Conservation (phyloP, 2,329 filamentous ascomycete genomes). For the Exophiala alcalophila region DNA sequence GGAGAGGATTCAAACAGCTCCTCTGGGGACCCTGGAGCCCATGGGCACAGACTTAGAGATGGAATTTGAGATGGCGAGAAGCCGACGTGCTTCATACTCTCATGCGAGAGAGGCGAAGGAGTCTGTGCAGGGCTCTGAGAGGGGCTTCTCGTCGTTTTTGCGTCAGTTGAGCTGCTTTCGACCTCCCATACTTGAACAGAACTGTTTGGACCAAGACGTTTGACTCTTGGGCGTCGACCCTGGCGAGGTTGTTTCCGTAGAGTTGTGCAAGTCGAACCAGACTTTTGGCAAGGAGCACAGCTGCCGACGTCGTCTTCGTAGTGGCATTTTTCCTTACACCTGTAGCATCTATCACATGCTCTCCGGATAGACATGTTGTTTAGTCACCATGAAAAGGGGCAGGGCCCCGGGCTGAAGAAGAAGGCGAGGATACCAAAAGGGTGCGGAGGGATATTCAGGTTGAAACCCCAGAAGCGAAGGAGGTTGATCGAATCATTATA, state of each 20-base stretch:
- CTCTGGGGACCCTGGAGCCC: neutral
- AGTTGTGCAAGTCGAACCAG: slow-evolving; percentile 1
- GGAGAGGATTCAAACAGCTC: slow-evolving; percentile 1
- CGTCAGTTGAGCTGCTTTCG: neutral
- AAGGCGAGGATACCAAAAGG: no score
- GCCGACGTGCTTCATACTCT: neutral
- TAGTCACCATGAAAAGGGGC: no score
- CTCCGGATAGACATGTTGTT: no score
- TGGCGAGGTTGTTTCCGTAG: neutral
- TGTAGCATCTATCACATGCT: slow-evolving; percentile 15
- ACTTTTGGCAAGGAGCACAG: slow-evolving; percentile 5
- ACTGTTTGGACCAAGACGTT: neutral
- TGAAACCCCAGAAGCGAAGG: no score
- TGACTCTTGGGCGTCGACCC: slow-evolving; percentile 4
- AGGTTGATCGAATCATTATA: no score
- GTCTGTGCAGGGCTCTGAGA: neutral
- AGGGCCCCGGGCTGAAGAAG: no score
- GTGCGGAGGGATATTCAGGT: no score
- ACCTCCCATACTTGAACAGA: slow-evolving; percentile 10
- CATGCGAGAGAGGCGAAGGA: neutral
- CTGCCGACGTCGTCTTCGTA: neutral
- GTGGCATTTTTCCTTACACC: slow-evolving; percentile 7
- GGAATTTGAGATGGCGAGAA: neutral
- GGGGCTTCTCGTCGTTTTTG: neutral
- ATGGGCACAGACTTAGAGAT: neutral